Base-by-base conservation (phyloP, 371 early-diverging fungal species). In the Haplosporangium sp. region DNA sequence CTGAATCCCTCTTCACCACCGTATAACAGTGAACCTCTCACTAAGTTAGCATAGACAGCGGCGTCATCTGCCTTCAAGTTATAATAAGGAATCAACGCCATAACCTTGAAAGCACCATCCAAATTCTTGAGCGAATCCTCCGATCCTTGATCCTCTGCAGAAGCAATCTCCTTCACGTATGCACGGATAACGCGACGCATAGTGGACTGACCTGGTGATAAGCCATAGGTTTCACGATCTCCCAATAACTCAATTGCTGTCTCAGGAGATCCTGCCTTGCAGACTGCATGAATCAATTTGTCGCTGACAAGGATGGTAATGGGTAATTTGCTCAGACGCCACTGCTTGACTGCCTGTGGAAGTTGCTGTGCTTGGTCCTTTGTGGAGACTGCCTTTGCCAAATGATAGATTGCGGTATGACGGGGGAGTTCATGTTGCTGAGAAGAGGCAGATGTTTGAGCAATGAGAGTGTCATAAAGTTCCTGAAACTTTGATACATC, bases 311-410 rank as follows among this genome's bases (percentile, higher is more conserved):
- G 50, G 35, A 69, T 50, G 2, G 81, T 64, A 64, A 85, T 65
- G n/a, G 84, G 86, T 1, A 86, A 61, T 8, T 57, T 75, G 45
- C 67, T 72, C 55, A 61, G 74, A 27, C 86, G 84, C 86, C 86
- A 86, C 60, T 86, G 85, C 39, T 78, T 79, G 11, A 86, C 71
- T 5, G 76, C 48, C 19, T 62, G 37, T 2, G 86, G 85, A 35
- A 86, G 20, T 20, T 53, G 59, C 50, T 63, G 45, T 35, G 74
- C 77, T 60, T 81, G 75, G 3, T 75, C 75, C 52, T 48, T 58
- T 39, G 67, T 74, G 3, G 73, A 61, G 42, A 77, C 20, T 7
- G 56, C n/a, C 56, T 52, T 20, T 13, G 61, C n/a, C 50, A 83
- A 60, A 38, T 83, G 74, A 42, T 39, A 62, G 11, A 83, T 61